Evolutionary conservation across 768 basidiomycete genomes (phyloP), one percentile per base, ranked within the genome.

Genomic region (Auriscalpium microsporum): DNA sequence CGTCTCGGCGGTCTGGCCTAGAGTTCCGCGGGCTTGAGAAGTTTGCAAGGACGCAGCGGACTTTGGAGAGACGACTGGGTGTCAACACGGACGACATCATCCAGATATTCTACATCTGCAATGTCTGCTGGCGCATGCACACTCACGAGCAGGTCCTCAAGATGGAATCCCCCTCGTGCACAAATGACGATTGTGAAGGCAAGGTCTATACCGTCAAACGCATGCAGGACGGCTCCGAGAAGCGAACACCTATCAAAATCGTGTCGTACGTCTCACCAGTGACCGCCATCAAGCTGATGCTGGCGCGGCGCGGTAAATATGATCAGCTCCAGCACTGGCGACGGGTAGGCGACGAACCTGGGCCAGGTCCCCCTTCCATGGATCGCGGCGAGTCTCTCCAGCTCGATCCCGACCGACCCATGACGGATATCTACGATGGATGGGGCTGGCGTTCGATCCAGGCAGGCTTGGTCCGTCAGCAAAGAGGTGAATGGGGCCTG

Each of bases 311-410:
- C 2, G 65, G 65, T 1, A 68, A 68, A 49, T 62, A 40, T 6
- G 63, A 65, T 10, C 57, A 66, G 42, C 54, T 65, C 36, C 61
- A 68, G 52, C 56, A 65, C 33, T 68, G 67, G 67, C 55, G 63
- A 1, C 35, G 47, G 4, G 23, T 33, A 2, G 57, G 45, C 4
- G 67, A 68, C 47, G 58, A 48, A 50, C 57, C 58, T 33, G 57
- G 62, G 4, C 33, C 5, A 3, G 36, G 35, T n/a, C 28, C 62
- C 1, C 28, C 28, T 28, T 28, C 28, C 28, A 28, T 28, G 28
- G 10, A 35, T 4, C 51, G 17, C 11, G 63, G 58, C 13, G 54
- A 48, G 21, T 50, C 46, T 8, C 56, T 60, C 7, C 61, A 59
- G 21, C 13, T 21, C 1, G 52, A 63, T n/a, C 56, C 48, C 0